Evolutionary conservation across 805 yeast species (phyloP), one percentile per base, ranked within the genome.

Genomic region (Ogataea salicorniae): DNA sequence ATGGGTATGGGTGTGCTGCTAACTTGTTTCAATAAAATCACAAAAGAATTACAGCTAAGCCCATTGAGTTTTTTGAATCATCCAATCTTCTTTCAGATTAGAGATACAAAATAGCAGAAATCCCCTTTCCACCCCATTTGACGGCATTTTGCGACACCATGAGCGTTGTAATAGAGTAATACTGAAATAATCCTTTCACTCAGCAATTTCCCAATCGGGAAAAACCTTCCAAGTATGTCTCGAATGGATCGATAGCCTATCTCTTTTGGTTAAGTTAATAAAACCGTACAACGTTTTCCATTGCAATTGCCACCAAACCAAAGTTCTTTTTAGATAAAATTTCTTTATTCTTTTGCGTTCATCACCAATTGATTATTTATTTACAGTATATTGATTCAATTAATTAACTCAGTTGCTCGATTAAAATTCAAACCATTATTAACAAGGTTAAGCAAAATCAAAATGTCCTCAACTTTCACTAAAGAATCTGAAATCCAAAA

Each of bases 401-500:
- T 26, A 23, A 26, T n/a, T 8, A 11, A 16, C 20, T 39, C 14
- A 11, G 22, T 18, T 26, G 9, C 31, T 11, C 4, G 31, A 26
- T 26, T 9, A 26, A 26, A 26, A 26, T 2, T 26, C 31, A 26
- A 26, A 1, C 4, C 33, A 39, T 26, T 39, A 7, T 15, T 39
- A 37, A 11, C 16, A 14, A 11, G 17, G 33, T 33, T 16, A 22
- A 22, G 22, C n/a, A 33, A 42, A n/a, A 18, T 36, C n/a, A 39
- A 37, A 46, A 77, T 76, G 81, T 55, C 80, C 7, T 78, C 76
- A 81, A 55, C 80, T 8, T 78, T 84, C 60, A 75, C 68, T 38
- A 71, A 72, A 15, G 73, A 74, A 29, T 72, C 79, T 22, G 79
- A 76, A 50, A 81, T 85, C 54, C 63, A 70, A 56, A 77, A 78